Evolutionary conservation across 805 yeast species (phyloP).

Genomic region (Lachancea lanzarotensis): DNA sequence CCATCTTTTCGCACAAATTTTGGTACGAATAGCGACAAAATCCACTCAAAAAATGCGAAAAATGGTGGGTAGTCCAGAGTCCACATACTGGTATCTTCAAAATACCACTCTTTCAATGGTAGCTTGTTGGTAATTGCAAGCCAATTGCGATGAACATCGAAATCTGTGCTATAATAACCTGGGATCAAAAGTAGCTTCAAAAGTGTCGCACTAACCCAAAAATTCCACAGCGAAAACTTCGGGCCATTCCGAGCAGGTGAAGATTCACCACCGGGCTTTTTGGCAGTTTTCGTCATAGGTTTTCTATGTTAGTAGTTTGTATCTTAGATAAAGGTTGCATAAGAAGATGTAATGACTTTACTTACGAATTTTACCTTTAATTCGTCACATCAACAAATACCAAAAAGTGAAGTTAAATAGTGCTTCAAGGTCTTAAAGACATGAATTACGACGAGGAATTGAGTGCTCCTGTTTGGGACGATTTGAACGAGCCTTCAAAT

Average conservation of each 20-base stretch:
- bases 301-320: not conserved
- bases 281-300: constrained; percentile 1
- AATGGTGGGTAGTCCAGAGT: constrained; percentile 97
- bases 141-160: constrained; percentile 98
- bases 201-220: constrained; percentile 57
- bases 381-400: not conserved
- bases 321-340: not conserved
- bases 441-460: constrained; percentile 29
- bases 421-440: not conserved
- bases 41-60: constrained; percentile 92
- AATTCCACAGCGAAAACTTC: constrained; percentile 51
- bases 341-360: not conserved
- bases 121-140: constrained; percentile 76
- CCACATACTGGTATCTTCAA: constrained; percentile 77
- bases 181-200: constrained; percentile 59
- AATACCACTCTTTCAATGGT: constrained; percentile 78
- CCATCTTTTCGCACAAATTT: constrained; percentile 59
- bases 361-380: not conserved
- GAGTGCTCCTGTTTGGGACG: constrained; percentile 33
- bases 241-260: constrained; percentile 7
- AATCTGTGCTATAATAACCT: constrained; percentile 90
- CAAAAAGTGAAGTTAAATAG: not conserved
- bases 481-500: constrained; percentile 13
- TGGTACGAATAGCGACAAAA: constrained; percentile 67
- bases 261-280: not conserved